These are phyloP conservation scores for Naumovozyma baii DNA, from an alignment of 805 yeast genomes.

Conservation along the genomic window DNA sequence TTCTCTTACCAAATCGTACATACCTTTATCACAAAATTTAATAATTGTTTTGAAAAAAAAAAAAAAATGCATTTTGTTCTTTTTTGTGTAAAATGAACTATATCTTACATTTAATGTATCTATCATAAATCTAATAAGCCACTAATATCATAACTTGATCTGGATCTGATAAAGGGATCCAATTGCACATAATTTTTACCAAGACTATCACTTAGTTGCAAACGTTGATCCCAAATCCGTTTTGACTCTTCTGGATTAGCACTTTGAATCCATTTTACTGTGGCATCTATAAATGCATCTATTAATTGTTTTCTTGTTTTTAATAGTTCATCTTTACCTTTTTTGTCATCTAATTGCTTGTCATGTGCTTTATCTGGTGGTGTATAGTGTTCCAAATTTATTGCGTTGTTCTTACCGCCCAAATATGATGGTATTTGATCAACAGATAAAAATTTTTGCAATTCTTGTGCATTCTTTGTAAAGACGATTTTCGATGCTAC, in stretches of 20 bases:
- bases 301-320: conserved; percentile 47
- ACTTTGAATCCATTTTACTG: conserved; percentile 59
- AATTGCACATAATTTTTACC: conserved; percentile 53
- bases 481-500: conserved; percentile 86
- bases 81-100: too few relatives aligned
- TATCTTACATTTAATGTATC: too few relatives aligned
- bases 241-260: conserved; percentile 42
- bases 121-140: conserved; percentile 41
- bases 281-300: conserved; percentile 48
- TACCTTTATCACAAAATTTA: too few relatives aligned
- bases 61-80: too few relatives aligned
- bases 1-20: too few relatives aligned
- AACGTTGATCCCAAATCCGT: conserved; percentile 43
- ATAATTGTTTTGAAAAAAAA: too few relatives aligned
- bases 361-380: conserved; percentile 56
- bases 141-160: conserved; percentile 68
- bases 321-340: conserved; percentile 34
- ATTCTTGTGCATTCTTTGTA: conserved; percentile 60
- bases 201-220: conserved; percentile 42
- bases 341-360: conserved; percentile 37
- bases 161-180: conserved; percentile 77
- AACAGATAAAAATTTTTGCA: conserved; percentile 50
- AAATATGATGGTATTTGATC: conserved; percentile 56
- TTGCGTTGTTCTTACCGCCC: conserved; percentile 58
- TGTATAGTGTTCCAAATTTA: conserved; percentile 46